Conservation (phyloP, 139 green algal genomes). For the Eudorina sp. region DNA sequence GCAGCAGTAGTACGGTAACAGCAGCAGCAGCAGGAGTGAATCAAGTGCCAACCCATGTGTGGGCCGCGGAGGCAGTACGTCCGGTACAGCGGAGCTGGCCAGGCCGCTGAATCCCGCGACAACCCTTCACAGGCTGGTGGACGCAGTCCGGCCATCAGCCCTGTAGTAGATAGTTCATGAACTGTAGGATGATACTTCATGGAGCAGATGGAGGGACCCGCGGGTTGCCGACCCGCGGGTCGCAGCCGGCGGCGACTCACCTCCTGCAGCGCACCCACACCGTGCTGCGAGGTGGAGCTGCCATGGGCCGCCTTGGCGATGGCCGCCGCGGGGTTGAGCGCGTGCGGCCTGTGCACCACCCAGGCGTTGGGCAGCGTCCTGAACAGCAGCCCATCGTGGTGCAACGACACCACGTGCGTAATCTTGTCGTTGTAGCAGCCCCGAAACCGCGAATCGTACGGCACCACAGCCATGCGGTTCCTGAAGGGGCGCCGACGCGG, state of each 20-base stretch:
- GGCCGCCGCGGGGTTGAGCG: constrained; percentile 7
- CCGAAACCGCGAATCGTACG: constrained; percentile 41
- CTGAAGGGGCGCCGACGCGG: background rate
- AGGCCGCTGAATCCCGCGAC: too few relatives aligned
- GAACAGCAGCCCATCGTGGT: constrained; percentile 5
- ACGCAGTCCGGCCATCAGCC: too few relatives aligned
- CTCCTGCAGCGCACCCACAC: background rate
- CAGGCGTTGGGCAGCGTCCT: constrained; percentile 31
- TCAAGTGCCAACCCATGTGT: too few relatives aligned
- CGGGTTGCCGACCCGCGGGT: too few relatives aligned
- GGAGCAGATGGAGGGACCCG: too few relatives aligned
- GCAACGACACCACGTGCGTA: constrained; percentile 27
- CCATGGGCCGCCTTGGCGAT: background rate
- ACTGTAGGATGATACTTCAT: too few relatives aligned
- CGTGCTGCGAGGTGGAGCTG: constrained; percentile 5
- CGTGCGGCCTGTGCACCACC: constrained; percentile 40
- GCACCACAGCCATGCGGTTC: background rate
- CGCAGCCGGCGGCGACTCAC: constrained; percentile 3
- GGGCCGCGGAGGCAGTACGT: too few relatives aligned
- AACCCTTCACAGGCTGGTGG: too few relatives aligned
- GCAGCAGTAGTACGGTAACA: too few relatives aligned
- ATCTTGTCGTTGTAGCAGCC: constrained; percentile 50
- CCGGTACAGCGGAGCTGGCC: too few relatives aligned
- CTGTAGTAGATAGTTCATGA: too few relatives aligned
- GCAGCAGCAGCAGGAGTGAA: too few relatives aligned